Percentiles rank a stretch among this genome's conserved stretches.
phyloP scores from a whole-genome alignment of 306 rosid genomes.

The Styphnolobium japonicum region DNA sequence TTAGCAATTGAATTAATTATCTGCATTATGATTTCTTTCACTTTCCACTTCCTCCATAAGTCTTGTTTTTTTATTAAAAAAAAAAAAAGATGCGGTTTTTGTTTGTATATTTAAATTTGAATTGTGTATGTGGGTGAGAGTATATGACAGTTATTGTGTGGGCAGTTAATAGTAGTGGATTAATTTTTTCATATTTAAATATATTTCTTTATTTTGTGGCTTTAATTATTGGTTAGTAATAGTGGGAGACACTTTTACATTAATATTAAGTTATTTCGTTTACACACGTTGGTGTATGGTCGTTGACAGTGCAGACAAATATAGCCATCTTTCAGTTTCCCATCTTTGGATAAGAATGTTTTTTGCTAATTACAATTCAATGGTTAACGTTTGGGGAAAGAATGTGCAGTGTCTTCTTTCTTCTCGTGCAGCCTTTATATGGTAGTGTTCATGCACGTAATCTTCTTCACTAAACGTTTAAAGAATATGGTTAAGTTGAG shows the following conservation, averaged over 20 bases:
- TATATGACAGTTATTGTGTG: neutral
- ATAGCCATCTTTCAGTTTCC: slow-evolving; percentile 20
- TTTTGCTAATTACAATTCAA: slow-evolving; percentile 26
- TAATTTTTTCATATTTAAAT: neutral
- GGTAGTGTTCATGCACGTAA: slow-evolving; percentile 44
- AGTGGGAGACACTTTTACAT: neutral
- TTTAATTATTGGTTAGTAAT: neutral
- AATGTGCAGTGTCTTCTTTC: neutral
- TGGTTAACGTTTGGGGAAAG: slow-evolving; percentile 21
- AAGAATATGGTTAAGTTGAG: slow-evolving; percentile 52
- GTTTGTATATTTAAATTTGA: neutral
- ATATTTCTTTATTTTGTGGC: neutral
- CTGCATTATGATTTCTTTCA: neutral
- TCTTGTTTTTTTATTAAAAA: neutral
- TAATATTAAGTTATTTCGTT: neutral
- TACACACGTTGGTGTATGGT: slow-evolving; percentile 35
- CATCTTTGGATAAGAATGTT: slow-evolving; percentile 28
- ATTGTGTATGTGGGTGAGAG: neutral
- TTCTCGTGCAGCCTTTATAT: slow-evolving; percentile 30
- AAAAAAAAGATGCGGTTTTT: neutral
- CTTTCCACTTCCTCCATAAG: neutral
- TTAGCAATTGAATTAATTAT: neutral
- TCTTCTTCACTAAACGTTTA: slow-evolving; percentile 6
- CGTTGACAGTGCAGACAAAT: slow-evolving; percentile 35
- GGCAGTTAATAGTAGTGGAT: neutral